Conservation (phyloP, 208 protist genomes). For the Trichomonas gallinae region DNA sequence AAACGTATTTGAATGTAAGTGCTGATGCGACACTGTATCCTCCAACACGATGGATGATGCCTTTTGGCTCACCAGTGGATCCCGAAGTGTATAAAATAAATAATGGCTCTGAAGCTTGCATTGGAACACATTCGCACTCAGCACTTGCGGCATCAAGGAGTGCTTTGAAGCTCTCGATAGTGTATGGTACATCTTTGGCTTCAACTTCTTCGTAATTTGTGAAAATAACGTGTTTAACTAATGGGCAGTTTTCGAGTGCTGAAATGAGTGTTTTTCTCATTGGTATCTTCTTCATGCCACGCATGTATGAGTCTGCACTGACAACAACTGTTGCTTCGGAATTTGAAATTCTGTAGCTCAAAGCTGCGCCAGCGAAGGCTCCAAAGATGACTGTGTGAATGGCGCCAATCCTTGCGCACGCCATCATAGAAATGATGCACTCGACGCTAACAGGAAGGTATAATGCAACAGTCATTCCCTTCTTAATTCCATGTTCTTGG, state of each 20-base stretch:
- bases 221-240: neutral
- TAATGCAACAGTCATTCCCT: constrained; percentile 61
- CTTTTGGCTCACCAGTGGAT: constrained; percentile 53
- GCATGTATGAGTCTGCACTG: constrained; percentile 35
- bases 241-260: neutral
- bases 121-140: constrained; percentile 47
- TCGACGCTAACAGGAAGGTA: constrained; percentile 84
- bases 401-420: constrained; percentile 83
- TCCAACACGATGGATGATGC: neutral
- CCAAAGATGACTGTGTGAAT: constrained; percentile 47
- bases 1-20: constrained; percentile 17
- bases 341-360: constrained; percentile 52
- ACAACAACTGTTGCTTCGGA: constrained; percentile 37
- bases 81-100: constrained; percentile 91
- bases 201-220: neutral
- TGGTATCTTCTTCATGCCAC: constrained; percentile 30
- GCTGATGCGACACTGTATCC: neutral
- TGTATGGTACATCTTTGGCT: neutral
- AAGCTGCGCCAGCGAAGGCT: constrained; percentile 41
- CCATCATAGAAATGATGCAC: constrained; percentile 68
- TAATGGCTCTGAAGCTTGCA: constrained; percentile 72
- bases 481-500: constrained; percentile 55
- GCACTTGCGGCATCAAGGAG: neutral
- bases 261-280: constrained; percentile 27
- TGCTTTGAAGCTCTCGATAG: neutral